Evolutionary conservation across 805 yeast genomes (phyloP).

Genomic region (Limtongia smithiae): DNA sequence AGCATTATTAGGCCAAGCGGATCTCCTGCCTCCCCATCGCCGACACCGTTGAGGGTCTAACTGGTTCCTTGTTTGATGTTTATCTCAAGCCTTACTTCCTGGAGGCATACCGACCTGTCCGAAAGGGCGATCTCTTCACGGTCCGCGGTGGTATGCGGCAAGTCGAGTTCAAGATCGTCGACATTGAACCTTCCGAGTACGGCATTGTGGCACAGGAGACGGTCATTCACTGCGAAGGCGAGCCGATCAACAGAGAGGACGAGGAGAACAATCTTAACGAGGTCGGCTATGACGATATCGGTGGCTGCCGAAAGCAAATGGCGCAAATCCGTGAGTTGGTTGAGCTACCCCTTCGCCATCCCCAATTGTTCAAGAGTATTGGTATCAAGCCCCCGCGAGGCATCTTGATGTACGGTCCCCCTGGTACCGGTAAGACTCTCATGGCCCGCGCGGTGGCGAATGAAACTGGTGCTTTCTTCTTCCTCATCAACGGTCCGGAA

Average conservation of each 20-base stretch:
- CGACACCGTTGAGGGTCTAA: slow-evolving; percentile 95
- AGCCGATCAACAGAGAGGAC: slow-evolving; percentile 96
- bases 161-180: slow-evolving; percentile 97
- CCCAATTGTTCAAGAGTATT: slow-evolving; percentile 93
- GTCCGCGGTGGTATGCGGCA: slow-evolving; percentile 99
- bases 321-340: slow-evolving; percentile 99
- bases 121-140: slow-evolving; percentile 93
- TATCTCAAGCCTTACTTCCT: slow-evolving; percentile 97
- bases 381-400: slow-evolving; percentile 99
- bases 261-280: slow-evolving; percentile 95
- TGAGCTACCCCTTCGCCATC: slow-evolving; percentile 96
- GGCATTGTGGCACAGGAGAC: slow-evolving; percentile 99
- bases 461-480: slow-evolving; percentile 98
- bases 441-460: slow-evolving; percentile 99
- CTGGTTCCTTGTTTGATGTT: slow-evolving; percentile 94
- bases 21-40: slow-evolving; percentile 95
- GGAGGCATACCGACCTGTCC: slow-evolving; percentile 97
- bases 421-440: slow-evolving; percentile 98
- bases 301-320: slow-evolving; percentile 99
- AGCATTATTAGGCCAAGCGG: slow-evolving; percentile 59
- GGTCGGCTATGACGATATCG: slow-evolving; percentile 98
- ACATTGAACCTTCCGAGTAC: slow-evolving; percentile 94
- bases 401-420: slow-evolving; percentile 97
- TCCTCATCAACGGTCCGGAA: slow-evolving; percentile 97
- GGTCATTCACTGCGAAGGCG: slow-evolving; percentile 97